These are phyloP conservation scores for Magnolia officinalis DNA, from an alignment of 164 flowering plant genomes.

Conservation along the genomic window DNA sequence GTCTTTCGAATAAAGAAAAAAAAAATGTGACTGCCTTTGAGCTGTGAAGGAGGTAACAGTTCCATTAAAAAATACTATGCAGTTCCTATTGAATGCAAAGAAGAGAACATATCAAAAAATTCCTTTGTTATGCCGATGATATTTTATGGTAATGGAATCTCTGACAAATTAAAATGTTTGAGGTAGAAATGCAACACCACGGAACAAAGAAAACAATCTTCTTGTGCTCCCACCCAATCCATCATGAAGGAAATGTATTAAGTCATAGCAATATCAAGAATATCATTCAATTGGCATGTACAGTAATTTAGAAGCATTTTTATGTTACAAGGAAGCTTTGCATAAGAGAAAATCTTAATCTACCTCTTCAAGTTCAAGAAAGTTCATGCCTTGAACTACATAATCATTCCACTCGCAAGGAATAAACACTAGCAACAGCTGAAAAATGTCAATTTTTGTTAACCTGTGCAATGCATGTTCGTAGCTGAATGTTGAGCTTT, in stretches of 20 bases:
- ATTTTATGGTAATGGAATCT: no score
- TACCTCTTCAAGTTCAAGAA: background rate
- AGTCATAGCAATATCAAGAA: background rate
- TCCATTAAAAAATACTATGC: no score
- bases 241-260: background rate
- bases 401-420: background rate
- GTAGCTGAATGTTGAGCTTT: constrained; percentile 92
- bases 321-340: background rate
- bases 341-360: background rate
- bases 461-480: constrained; percentile 99
- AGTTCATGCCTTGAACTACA: background rate
- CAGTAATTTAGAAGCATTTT: background rate
- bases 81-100: no score
- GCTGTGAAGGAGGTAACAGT: no score
- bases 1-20: no score
- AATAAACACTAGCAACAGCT: background rate
- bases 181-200: no score
- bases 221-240: background rate
- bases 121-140: no score
- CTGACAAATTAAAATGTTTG: no score
- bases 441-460: background rate
- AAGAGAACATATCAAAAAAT: no score
- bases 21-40: no score
- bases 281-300: background rate
- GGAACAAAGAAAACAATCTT: no score